Base-by-base conservation (phyloP, 768 basidiomycete genomes). In the Chalciporus piperatus region DNA sequence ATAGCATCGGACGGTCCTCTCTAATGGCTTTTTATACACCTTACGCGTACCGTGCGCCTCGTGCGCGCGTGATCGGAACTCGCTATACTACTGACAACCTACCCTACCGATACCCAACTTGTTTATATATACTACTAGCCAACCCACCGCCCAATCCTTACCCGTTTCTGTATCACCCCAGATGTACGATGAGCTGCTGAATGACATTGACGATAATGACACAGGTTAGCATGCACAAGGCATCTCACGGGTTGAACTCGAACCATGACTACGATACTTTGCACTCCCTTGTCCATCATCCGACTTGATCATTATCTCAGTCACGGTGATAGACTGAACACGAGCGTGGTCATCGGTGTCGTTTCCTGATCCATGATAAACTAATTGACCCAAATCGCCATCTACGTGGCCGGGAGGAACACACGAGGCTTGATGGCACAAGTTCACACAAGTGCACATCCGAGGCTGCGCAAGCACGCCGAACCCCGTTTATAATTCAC, bases 21-120 rank as follows among this genome's bases (percentile, higher is more conserved):
- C 35, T 37, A 6, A 32, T 47, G 52, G 61, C 22, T 62, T 59
- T 13, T 39, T 32, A 32, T 72, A 75, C 3, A 72, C 73, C 58
- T 65, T 61, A 41, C 22, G n/a, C n/a, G 55, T n/a, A 32, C 28
- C 47, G 40, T 25, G 37, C 44, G 30, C 9, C 39, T 28, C 28
- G 30, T 19, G 19, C 47, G 49, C 39, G 43, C 35, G n/a, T n/a
- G 46, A 41, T 16, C 33, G 50, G 41, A 27, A 46, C 22, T 59
- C 17, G 46, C 42, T 41, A 44, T 50, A 45, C 40, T 52, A 39
- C 44, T 37, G 35, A 58, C 46, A 14, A 64, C 45, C 51, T 64
- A 52, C 33, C 13, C 56, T 54, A 59, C 52, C 41, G 33, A 65
- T 64, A 64, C 62, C 57, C 54, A 44, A 49, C 50, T 56, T 55